phyloP scores from a whole-genome alignment of 805 yeast genomes.

The Ogataea methylovora region DNA sequence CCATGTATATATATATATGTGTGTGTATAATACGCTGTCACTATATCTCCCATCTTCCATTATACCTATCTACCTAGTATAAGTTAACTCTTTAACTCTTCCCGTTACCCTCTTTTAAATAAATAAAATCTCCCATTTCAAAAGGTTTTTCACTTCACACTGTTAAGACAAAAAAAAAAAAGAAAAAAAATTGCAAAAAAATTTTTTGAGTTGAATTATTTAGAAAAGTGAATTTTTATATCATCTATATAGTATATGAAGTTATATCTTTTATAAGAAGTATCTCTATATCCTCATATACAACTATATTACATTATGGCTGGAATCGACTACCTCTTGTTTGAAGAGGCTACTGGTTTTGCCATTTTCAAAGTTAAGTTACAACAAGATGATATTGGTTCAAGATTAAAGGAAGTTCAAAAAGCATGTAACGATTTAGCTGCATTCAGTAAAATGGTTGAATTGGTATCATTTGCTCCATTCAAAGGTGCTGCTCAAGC shows the following conservation, averaged over 20 bases:
- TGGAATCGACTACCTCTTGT: conserved; percentile 82
- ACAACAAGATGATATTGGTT: conserved; percentile 91
- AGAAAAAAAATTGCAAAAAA: not conserved
- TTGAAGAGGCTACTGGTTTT: conserved; percentile 98
- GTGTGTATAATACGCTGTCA: no score
- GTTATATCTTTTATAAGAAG: no score
- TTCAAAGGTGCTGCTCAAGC: conserved; percentile 99
- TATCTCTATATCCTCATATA: not conserved
- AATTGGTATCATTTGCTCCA: conserved; percentile 92
- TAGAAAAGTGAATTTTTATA: not conserved
- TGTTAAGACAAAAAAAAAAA: no score
- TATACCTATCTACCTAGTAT: no score
- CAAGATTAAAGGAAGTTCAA: conserved; percentile 91
- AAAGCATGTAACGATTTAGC: conserved; percentile 79
- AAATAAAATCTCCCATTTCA: no score
- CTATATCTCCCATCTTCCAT: no score
- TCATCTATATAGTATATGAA: no score
- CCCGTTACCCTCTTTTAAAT: no score
- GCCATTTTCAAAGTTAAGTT: conserved; percentile 90
- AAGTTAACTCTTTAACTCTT: no score
- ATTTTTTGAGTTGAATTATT: conserved; percentile 1
- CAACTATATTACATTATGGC: conserved; percentile 40
- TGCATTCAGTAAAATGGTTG: conserved; percentile 85
- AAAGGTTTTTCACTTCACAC: no score
- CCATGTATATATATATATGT: no score